Evolutionary conservation across 306 rosid species (phyloP), one percentile per base, ranked within the genome.

Genomic region (Fragaria vesca): DNA sequence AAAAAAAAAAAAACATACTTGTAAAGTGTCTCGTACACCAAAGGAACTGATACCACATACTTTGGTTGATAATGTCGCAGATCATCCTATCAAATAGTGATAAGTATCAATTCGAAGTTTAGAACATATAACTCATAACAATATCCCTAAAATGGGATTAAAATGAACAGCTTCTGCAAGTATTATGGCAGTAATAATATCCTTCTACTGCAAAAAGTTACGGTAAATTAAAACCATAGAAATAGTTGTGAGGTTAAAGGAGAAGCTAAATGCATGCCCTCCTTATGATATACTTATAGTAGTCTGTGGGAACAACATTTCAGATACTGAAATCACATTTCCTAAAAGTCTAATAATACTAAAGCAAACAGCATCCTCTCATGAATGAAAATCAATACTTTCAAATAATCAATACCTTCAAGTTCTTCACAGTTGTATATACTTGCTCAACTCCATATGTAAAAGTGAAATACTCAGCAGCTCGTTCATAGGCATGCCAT

Each of bases 401-500:
- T 28, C 28, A 76, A 77, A 58, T 42, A 78, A 32, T 46, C 36
- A 83, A 36, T 87, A 95, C 98, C 97, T 95, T 95, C 81, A 95
- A 90, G 84, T 92, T 91, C 87, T 90, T 88, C 78, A 91, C 88
- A 8, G 85, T 88, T 51, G 97, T 87, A 87, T 95, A 95, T 28
- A 90, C 89, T 81, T 95, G 97, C 88, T 91, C 97, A 69, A 66
- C 62, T 78, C 98, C 98, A 16, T 32, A 16, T 4, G 97, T 85
- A 82, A 95, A 91, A 65, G 81, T 86, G 81, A 95, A 95, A 91
- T 95, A 95, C 87, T 91, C 98, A 66, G 78, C 63, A 78, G 97
- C 97, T 73, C 98, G 89, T 84, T 95, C 98, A 66, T 95, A 95
- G 12, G 97, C 97, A 80, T 95, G 98, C 98, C 98, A 95, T 55